Evolutionary conservation across 805 yeast species (phyloP).

Genomic region (Candida ovalis): DNA sequence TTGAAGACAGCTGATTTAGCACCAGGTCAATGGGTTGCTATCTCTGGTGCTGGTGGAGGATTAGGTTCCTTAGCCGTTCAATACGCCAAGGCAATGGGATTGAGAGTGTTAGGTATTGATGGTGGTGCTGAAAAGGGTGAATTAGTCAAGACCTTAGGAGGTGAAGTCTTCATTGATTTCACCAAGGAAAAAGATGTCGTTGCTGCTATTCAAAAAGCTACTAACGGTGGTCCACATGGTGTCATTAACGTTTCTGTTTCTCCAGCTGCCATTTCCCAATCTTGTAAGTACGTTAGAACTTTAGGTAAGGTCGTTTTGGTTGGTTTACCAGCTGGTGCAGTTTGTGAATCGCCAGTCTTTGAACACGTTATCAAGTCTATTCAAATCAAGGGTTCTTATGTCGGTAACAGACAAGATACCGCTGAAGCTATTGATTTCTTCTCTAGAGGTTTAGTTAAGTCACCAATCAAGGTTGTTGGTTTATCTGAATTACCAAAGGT

Average conservation of each 20-base stretch:
- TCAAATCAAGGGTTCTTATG: constrained; percentile 78
- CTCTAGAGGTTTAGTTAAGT: constrained; percentile 58
- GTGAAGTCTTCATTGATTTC: constrained; percentile 60
- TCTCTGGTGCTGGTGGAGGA: constrained; percentile 83
- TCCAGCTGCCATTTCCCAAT: constrained; percentile 48
- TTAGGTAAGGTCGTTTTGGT: constrained; percentile 63
- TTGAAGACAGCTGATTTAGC: constrained; percentile 72
- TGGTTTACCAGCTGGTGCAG: constrained; percentile 79
- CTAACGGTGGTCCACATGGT: constrained; percentile 61
- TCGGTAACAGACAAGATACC: constrained; percentile 87
- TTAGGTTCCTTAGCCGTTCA: constrained; percentile 75
- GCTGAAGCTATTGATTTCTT: constrained; percentile 74
- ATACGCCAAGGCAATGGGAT: constrained; percentile 76
- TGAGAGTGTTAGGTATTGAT: constrained; percentile 67
- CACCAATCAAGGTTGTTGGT: constrained; percentile 72
- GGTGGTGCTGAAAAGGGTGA: constrained; percentile 67
- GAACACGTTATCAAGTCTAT: constrained; percentile 70
- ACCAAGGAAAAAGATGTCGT: constrained; percentile 40
- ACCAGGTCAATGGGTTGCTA: constrained; percentile 76
- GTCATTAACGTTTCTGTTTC: constrained; percentile 64
- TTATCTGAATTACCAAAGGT: constrained; percentile 67
- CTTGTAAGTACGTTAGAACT: constrained; percentile 56
- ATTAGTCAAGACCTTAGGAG: constrained; percentile 53
- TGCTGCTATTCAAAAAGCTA: constrained; percentile 37
- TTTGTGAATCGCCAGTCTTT: constrained; percentile 67